Evolutionary conservation across 805 yeast species (phyloP), one percentile per base, ranked within the genome.

Genomic region (Nakazawaea ishiwadae): DNA sequence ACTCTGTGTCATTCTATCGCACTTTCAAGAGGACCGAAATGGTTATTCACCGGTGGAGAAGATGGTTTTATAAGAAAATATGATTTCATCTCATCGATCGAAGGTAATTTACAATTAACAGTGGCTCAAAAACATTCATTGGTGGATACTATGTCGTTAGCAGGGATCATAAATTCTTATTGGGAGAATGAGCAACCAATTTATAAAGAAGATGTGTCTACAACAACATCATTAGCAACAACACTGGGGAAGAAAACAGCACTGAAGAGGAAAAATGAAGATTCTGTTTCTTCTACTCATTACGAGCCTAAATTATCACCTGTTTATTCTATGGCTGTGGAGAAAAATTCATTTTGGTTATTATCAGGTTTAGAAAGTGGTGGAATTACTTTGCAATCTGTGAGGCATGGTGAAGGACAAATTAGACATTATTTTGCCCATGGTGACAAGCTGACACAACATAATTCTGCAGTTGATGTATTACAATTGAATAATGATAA

Each of bases 121-220:
- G 85, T 89, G 46, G 88, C 96, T 2, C 99, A 93, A 59, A 79
- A 78, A 53, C 98, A 93, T 59, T 84, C 86, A 37, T 68, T 89
- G 37, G 88, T 88, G 18, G 99, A 93, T 57, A 76, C 93, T 1
- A 77, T 93, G 24, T 74, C 84, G 7, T 82, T 84, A 54, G 93
- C 89, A 0, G 99, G 98, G 5, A 81, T 87, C 4, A 63, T 90
- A 4, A 56, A 73, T 12, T 82, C 93, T 0, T 91, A 88, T 64
- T 93, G 97, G 96, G 98, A 91, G 55, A 93, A 93, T 60, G 98
- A 93, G 63, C 86, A 89, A 53, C 97, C 98, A 0, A 66, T 77
- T 43, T 62, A 69, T 24, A 66, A 66, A 47, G 55, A 70, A 44
- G 68, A 68, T 45, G 55, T 60, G n/a, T n/a, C n/a, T n/a, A n/a